These are phyloP conservation scores for Agastache rugosa DNA, from an alignment of 257 asterid species.

Conservation along the genomic window DNA sequence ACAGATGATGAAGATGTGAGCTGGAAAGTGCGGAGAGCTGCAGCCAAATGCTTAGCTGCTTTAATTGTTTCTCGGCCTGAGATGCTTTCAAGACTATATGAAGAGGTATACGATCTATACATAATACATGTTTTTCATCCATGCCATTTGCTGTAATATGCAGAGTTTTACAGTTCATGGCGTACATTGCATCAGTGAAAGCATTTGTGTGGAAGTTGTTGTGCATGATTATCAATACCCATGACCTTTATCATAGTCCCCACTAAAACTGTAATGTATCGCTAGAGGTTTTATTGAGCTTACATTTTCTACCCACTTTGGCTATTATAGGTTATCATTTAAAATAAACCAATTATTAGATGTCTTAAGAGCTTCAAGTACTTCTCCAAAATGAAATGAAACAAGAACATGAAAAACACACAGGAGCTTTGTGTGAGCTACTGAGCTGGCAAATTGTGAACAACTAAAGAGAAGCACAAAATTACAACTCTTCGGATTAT, in stretches of 20 bases:
- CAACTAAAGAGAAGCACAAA: background rate
- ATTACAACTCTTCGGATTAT: background rate
- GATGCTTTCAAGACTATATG: constrained; percentile 88
- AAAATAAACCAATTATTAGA: constrained; percentile 17
- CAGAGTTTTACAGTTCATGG: constrained; percentile 10
- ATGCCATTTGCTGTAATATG: constrained; percentile 21
- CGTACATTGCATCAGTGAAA: background rate
- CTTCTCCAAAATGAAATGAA: constrained; percentile 23
- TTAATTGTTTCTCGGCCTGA: constrained; percentile 96
- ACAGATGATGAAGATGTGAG: constrained; percentile 98
- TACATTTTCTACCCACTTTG: constrained; percentile 9
- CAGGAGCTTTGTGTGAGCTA: background rate
- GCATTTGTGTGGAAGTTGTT: constrained; percentile 10
- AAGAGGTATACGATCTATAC: constrained; percentile 61
- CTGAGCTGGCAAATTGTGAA: background rate
- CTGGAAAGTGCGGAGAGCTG: constrained; percentile 99
- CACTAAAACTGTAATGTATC: constrained; percentile 11
- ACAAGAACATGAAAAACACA: constrained; percentile 2
- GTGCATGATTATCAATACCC: background rate
- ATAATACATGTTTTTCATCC: constrained; percentile 10
- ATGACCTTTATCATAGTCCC: constrained; percentile 6
- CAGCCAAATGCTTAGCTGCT: constrained; percentile 96
- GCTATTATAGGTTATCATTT: background rate
- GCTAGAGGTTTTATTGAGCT: constrained; percentile 1
- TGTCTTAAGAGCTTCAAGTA: constrained; percentile 25